Percentiles rank a stretch among this genome's conserved stretches.
These are phyloP conservation scores for Madurella mycetomatis DNA, from an alignment of 2,329 filamentous ascomycete species.

Conservation along the genomic window DNA sequence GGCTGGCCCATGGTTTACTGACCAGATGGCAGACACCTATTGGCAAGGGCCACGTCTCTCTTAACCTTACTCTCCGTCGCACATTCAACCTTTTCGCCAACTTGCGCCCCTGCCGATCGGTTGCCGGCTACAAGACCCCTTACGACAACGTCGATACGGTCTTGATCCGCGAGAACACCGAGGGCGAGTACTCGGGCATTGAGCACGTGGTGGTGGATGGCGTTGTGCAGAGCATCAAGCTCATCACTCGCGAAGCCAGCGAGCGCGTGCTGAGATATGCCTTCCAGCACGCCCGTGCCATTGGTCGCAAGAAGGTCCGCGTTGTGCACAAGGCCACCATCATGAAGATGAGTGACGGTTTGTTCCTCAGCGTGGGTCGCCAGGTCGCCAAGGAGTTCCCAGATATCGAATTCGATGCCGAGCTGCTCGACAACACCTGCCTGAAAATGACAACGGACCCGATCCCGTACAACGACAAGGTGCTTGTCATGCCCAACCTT, in stretches of 20 bases:
- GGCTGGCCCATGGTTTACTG: constrained; percentile 12
- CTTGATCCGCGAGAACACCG: constrained; percentile 98
- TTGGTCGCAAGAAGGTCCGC: constrained; percentile 94
- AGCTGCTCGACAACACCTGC: constrained; percentile 98
- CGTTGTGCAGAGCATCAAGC: constrained; percentile 98
- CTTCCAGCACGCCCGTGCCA: constrained; percentile 93
- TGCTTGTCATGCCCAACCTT: constrained; percentile 95
- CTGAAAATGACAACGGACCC: constrained; percentile 98
- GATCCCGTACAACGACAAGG: constrained; percentile 96
- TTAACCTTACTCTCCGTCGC: constrained; percentile 95
- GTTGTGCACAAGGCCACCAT: constrained; percentile 99
- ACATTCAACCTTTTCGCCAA: constrained; percentile 99
- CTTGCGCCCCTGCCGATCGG: constrained; percentile 93
- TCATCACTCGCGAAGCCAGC: constrained; percentile 91
- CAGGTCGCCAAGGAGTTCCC: constrained; percentile 94
- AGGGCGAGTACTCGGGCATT: constrained; percentile 99
- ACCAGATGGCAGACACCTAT: constrained; percentile 66
- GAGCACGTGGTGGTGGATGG: constrained; percentile 98
- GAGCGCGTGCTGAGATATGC: constrained; percentile 96
- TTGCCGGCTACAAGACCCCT: constrained; percentile 96
- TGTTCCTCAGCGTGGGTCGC: constrained; percentile 85
- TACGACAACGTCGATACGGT: constrained; percentile 97
- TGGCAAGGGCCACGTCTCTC: constrained; percentile 97
- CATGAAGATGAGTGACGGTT: constrained; percentile 99
- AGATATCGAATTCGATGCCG: constrained; percentile 90